Evolutionary conservation across 768 basidiomycete species (phyloP), one percentile per base, ranked within the genome.

Genomic region (Auriculariales sp.): DNA sequence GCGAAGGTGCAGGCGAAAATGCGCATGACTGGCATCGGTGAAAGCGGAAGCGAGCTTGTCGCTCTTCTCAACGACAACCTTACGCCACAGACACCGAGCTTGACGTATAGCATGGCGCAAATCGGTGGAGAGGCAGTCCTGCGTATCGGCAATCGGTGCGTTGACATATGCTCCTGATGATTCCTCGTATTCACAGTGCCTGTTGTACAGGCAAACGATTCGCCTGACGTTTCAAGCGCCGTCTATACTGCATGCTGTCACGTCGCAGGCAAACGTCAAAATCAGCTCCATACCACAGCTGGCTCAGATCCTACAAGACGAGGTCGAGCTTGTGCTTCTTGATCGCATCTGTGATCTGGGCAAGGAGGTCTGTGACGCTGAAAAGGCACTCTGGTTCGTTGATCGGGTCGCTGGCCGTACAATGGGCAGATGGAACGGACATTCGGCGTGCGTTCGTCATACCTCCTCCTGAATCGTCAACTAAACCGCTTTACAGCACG

Each of bases 371-470:
- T 78, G 78, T 39, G 80, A 71, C 30, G 56, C 53, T 39, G 61
- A 68, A 19, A 66, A 66, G 24, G 73, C 79, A 12, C 79, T 77
- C 2, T 90, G 86, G 86, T 83, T 89, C 54, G 77, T 88, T 24
- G 86, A 90, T 56, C 59, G 76, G 39, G 72, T 81, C 49, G 75
- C 77, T 50, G 79, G 79, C 36, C 63, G 69, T 48, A 66, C 66
- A 19, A 74, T 89, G 22, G 86, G 83, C 5, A 71, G 83, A 57
- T 88, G 86, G 85, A 85, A 87, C 55, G 81, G 83, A 3, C 79
- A 75, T 54, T 77, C 81, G 17, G 54, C 87, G 86, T 87, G 57
- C 62, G 84, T 73, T 17, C 34, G 15, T n/a, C 39, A 22, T 24
- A 12, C 31, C 34, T 49, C 31, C 27, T 48, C 4, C 29, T 39